These are phyloP conservation scores for Cochlearia excelsa DNA, from an alignment of 345 rosid species.

Conservation along the genomic window DNA sequence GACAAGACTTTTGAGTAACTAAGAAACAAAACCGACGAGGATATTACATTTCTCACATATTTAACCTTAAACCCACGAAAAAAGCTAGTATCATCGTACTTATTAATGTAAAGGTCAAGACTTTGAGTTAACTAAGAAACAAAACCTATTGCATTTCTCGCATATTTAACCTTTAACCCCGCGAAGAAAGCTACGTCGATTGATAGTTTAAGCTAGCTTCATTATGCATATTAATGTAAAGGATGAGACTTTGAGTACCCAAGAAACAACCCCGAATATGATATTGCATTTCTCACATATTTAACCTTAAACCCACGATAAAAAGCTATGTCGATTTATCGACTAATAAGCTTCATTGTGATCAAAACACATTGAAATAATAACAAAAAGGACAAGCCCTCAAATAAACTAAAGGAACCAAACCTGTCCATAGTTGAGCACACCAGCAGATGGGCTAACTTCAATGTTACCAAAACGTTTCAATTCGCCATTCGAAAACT, in stretches of 20 bases:
- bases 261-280: constrained; percentile 1
- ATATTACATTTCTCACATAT: not conserved
- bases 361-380: not conserved
- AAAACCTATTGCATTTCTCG: too few species aligned
- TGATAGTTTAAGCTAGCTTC: too few species aligned
- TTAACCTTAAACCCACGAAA: not conserved
- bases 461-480: constrained; percentile 86
- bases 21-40: constrained; percentile 5
- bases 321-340: too few species aligned
- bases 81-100: too few species aligned
- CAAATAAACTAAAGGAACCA: not conserved
- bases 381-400: constrained; percentile 1
- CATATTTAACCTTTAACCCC: too few species aligned
- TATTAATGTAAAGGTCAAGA: too few species aligned
- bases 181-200: too few species aligned
- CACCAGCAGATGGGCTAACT: constrained; percentile 81
- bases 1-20: not conserved
- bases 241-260: too few species aligned
- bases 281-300: not conserved
- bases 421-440: constrained; percentile 96
- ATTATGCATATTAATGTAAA: too few species aligned
- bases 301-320: not conserved
- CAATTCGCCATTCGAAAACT: constrained; percentile 61
- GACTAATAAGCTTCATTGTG: not conserved
- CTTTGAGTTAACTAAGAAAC: too few species aligned